A percentile compares a stretch with the other conserved stretches of the same genome.
These are phyloP conservation scores for Phalaenopsis aphrodite DNA, from an alignment of 106 monocot genomes.

Conservation along the genomic window DNA sequence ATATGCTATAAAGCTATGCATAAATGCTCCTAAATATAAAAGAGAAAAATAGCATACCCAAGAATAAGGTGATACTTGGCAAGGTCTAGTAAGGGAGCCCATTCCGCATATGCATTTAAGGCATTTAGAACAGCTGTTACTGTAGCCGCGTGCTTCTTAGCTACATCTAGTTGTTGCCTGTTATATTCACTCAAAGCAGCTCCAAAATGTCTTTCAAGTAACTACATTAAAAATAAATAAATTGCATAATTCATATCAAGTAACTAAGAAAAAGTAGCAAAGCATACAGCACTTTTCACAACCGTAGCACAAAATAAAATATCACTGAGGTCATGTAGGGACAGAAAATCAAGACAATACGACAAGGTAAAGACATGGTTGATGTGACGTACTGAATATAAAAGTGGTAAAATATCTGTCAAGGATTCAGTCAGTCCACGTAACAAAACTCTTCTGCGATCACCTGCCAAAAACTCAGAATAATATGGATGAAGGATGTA, in stretches of 20 bases:
- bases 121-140: constrained; percentile 87
- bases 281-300: neutral
- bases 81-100: constrained; percentile 89
- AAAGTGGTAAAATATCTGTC: constrained; percentile 77
- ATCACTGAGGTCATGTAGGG: neutral
- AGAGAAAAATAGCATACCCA: constrained; percentile 43
- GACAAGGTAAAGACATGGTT: neutral
- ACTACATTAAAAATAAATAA: constrained; percentile 24
- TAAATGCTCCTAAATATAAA: neutral
- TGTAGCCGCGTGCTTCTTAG: constrained; percentile 67
- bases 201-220: constrained; percentile 88
- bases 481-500: neutral
- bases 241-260: neutral
- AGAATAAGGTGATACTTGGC: constrained; percentile 85
- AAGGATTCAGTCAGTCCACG: constrained; percentile 89
- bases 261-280: neutral
- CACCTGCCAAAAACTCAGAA: constrained; percentile 39
- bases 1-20: no score
- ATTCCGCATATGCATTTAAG: constrained; percentile 92
- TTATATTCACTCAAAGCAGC: constrained; percentile 61
- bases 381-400: constrained; percentile 59
- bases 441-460: constrained; percentile 66
- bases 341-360: neutral
- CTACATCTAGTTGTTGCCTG: constrained; percentile 48
- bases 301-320: neutral